Conservation (phyloP, 1,139 yeast genomes). For the Pichia sp. region DNA sequence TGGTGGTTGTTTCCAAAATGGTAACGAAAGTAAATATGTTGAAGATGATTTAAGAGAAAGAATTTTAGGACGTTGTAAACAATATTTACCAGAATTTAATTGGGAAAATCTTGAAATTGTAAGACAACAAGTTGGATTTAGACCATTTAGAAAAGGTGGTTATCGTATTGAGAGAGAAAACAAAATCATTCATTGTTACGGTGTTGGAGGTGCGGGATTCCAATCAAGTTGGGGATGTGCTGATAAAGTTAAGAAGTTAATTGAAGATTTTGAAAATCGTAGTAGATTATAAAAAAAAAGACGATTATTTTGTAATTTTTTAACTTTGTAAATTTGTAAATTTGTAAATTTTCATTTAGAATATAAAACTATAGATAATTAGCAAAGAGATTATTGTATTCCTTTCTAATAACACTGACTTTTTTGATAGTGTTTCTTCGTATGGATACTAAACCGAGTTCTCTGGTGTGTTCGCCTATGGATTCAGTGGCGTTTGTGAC, state of each 20-base stretch:
- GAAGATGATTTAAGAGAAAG: conserved; percentile 37
- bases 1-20: conserved; percentile 43
- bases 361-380: too few species aligned
- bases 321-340: too few species aligned
- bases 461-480: conserved; percentile 19
- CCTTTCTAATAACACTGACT: conserved; percentile 3
- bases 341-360: too few species aligned
- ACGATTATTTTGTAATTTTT: too few species aligned
- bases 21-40: conserved; percentile 27
- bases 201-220: conserved; percentile 51
- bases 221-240: conserved; percentile 32
- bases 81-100: conserved; percentile 38
- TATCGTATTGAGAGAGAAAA: conserved; percentile 28
- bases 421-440: conserved; percentile 27
- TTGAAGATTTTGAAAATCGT: neutral
- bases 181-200: conserved; percentile 40
- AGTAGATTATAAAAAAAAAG: conserved; percentile 7
- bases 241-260: conserved; percentile 7
- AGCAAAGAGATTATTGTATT: conserved; percentile 1
- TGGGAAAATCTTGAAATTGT: conserved; percentile 36
- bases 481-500: conserved; percentile 25
- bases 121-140: conserved; percentile 43
- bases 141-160: conserved; percentile 49
- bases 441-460: conserved; percentile 34
- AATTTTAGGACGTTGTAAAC: conserved; percentile 37